Percentiles rank a stretch among this genome's conserved stretches.
phyloP scores from a whole-genome alignment of 495 filamentous ascomycete species.

The Xylaria scruposa region DNA sequence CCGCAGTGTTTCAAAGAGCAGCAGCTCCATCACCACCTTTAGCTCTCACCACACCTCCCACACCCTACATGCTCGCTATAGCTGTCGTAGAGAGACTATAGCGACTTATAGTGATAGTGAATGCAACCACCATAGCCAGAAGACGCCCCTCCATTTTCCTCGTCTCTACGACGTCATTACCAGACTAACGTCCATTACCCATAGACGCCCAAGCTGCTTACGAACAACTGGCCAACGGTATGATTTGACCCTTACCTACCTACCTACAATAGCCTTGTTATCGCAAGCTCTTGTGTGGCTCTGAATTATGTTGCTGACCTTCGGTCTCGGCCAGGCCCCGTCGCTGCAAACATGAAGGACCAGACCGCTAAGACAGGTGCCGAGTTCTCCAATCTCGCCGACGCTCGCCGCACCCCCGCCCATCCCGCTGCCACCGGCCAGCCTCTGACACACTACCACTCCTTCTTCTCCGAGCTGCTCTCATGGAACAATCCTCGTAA shows the following conservation, averaged over 20 bases:
- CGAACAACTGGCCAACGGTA: constrained; percentile 50
- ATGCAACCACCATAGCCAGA: neutral
- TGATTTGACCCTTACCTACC: constrained; percentile 9
- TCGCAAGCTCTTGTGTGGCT: neutral
- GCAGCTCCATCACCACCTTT: constrained; percentile 22
- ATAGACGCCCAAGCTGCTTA: constrained; percentile 52
- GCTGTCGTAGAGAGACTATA: neutral
- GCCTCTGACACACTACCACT: constrained; percentile 94
- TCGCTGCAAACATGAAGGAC: constrained; percentile 78
- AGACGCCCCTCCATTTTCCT: constrained; percentile 24
- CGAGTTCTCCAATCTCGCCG: constrained; percentile 79
- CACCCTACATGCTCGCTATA: neutral
- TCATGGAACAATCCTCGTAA: constrained; percentile 64
- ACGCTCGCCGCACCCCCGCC: constrained; percentile 69
- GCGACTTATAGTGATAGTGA: neutral
- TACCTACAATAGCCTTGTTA: neutral
- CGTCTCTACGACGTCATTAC: constrained; percentile 29
- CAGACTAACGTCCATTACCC: constrained; percentile 32
- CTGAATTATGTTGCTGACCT: constrained; percentile 32
- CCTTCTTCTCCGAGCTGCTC: constrained; percentile 88
- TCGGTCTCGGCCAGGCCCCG: constrained; percentile 61
- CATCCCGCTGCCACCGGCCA: constrained; percentile 81
- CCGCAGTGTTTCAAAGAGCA: constrained; percentile 37
- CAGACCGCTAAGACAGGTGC: constrained; percentile 71
- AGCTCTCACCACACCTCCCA: neutral